These are phyloP conservation scores for Malassezia vespertilionis DNA, from an alignment of 1,284 basidiomycete genomes.

Conservation along the genomic window DNA sequence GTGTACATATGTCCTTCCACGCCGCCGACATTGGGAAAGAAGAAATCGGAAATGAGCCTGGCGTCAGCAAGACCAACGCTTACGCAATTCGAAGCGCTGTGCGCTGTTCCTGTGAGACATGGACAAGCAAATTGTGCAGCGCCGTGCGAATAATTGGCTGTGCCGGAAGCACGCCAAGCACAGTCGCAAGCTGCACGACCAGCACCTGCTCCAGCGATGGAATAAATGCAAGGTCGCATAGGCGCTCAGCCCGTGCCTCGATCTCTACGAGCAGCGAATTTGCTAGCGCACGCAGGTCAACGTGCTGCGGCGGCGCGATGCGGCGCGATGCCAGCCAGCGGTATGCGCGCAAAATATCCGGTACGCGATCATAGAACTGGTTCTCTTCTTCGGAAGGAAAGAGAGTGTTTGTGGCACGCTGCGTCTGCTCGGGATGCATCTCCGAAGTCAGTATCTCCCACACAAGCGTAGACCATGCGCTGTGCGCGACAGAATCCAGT, in stretches of 20 bases:
- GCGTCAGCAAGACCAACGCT: not conserved
- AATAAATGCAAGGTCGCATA: too few relatives aligned
- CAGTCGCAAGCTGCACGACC: not conserved
- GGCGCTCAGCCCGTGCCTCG: too few relatives aligned
- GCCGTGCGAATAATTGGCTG: not conserved
- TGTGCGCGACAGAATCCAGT: too few relatives aligned
- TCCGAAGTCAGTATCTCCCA: not conserved
- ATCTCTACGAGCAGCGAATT: not conserved
- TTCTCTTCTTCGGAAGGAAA: slow-evolving; percentile 33
- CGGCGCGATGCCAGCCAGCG: not conserved
- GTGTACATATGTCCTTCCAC: slow-evolving; percentile 89
- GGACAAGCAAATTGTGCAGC: not conserved
- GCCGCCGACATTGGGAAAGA: slow-evolving; percentile 84
- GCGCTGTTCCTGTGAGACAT: not conserved
- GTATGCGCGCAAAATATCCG: slow-evolving; percentile 21
- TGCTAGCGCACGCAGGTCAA: not conserved
- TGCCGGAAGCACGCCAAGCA: not conserved
- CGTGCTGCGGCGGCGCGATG: not conserved
- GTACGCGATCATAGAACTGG: slow-evolving; percentile 31
- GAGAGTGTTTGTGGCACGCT: slow-evolving; percentile 5
- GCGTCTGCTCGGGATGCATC: not conserved
- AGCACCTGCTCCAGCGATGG: slow-evolving; percentile 1
- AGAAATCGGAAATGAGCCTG: slow-evolving; percentile 95
- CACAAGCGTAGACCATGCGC: slow-evolving; percentile 1
- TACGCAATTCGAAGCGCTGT: slow-evolving; percentile 13